Evolutionary conservation across 129 eudicot species (phyloP).

Genomic region (Flaveria bidentis): DNA sequence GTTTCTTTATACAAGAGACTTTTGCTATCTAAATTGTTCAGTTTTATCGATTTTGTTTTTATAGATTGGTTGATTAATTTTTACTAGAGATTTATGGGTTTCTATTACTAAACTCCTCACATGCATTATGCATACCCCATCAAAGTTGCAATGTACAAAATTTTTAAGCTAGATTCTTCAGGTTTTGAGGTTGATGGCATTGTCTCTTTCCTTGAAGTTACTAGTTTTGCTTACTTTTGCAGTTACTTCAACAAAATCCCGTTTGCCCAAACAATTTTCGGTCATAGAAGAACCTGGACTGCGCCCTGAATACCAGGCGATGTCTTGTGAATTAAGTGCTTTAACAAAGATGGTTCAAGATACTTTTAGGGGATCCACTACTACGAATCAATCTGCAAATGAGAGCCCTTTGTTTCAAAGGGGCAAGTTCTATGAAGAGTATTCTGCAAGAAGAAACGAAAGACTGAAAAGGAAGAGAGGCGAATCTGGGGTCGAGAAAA

Average conservation of each 20-base stretch:
- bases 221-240: neutral
- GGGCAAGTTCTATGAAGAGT: conserved; percentile 78
- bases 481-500: conserved; percentile 52
- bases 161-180: neutral
- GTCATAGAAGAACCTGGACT: conserved; percentile 43
- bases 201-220: neutral
- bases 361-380: conserved; percentile 33
- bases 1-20: neutral
- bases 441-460: conserved; percentile 73
- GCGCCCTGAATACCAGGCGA: conserved; percentile 58
- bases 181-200: neutral
- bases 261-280: conserved; percentile 38
- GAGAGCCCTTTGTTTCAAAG: conserved; percentile 66
- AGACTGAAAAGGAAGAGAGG: conserved; percentile 71
- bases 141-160: neutral
- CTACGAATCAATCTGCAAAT: conserved; percentile 20
- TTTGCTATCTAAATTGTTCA: neutral
- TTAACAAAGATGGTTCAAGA: conserved; percentile 61
- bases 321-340: conserved; percentile 68
- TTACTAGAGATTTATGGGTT: neutral
- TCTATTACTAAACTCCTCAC: neutral
- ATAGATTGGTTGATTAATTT: neutral
- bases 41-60: neutral
- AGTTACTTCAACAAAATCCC: conserved; percentile 50
- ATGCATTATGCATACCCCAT: neutral